Base-by-base conservation (phyloP, 352 stramenopile species). In the Pythium rishiriense region DNA sequence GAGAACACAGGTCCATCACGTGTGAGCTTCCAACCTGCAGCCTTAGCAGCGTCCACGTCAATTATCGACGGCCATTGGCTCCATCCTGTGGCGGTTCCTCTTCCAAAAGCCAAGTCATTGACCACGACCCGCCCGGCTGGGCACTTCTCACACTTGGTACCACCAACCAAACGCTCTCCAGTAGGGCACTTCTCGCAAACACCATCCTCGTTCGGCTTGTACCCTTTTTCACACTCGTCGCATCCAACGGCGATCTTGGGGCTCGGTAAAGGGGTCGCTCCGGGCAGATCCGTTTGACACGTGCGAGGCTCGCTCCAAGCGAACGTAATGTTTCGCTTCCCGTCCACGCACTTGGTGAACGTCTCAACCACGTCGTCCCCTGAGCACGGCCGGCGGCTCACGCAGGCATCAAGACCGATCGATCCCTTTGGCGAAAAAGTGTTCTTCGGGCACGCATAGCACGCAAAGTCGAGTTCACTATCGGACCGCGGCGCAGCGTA, bases 391-490 rank as follows among this genome's bases (percentile, higher is more conserved):
- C 83, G 82, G 29, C 77, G 79, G 39, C 78, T 69, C 0, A 93
- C 78, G 50, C 85, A 94, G 0, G 85, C 82, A 0, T 78, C 79
- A 28, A 83, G 59, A 1, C 84, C 83, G 52, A 94, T 89, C 6
- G 85, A 94, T 15, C 85, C 85, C 39, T 90, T 88, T 0, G 82
- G 81, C 3, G 85, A 66, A 43, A 79, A 88, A 1, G 76, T 90
- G 47, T 83, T 79, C 4, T 64, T 52, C 10, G 83, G 85, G 61
- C 85, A 94, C 31, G 74, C 42, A 48, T 90, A 87, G 62, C 85
- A 94, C 28, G 66, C 83, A 47, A 92, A 94, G 46, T 90, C 85
- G 12, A 92, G 67, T 50, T 91, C 81, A 37, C 81, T 90, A 47
- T 90, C 69, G 6, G 83, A 92, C 49, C 78, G 83, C 22, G 81